Percentiles rank a stretch among this genome's conserved stretches.
These are phyloP conservation scores for Stagonosporopsis cucurbitacearum DNA, from an alignment of 2,329 filamentous ascomycete species.

Conservation along the genomic window DNA sequence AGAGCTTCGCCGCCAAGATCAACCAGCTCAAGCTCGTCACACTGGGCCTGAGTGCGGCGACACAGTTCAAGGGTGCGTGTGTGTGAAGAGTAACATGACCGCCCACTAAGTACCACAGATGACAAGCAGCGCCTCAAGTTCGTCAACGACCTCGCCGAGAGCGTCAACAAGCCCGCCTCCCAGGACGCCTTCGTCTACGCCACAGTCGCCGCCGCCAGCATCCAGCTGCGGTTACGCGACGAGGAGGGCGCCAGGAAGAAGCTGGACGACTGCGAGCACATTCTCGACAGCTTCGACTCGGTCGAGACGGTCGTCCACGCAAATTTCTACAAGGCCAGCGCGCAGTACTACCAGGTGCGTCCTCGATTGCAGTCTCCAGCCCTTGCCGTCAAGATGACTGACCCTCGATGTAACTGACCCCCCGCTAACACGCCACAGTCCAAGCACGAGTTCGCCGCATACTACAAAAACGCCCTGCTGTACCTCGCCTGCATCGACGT, in stretches of 20 bases:
- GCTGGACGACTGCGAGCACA: slow-evolving; percentile 83
- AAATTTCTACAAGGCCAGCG: slow-evolving; percentile 93
- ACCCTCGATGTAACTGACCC: too few relatives aligned
- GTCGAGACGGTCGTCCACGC: slow-evolving; percentile 96
- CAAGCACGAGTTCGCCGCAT: slow-evolving; percentile 91
- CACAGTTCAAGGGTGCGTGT: slow-evolving; percentile 75
- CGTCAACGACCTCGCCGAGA: slow-evolving; percentile 80
- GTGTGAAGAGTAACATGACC: too few relatives aligned
- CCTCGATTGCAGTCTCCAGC: too few relatives aligned
- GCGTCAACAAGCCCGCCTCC: slow-evolving; percentile 89
- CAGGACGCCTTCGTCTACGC: slow-evolving; percentile 97
- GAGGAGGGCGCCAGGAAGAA: slow-evolving; percentile 84
- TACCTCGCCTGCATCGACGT: slow-evolving; percentile 97
- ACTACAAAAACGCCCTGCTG: slow-evolving; percentile 96
- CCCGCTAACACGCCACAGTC: slow-evolving; percentile 52
- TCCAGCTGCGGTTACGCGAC: slow-evolving; percentile 81
- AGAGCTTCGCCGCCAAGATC: slow-evolving; percentile 97
- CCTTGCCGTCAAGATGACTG: too few relatives aligned
- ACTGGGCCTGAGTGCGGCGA: slow-evolving; percentile 83
- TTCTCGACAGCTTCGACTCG: slow-evolving; percentile 89
- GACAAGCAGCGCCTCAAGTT: slow-evolving; percentile 86
- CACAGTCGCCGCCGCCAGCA: slow-evolving; percentile 84
- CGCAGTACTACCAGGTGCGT: slow-evolving; percentile 83
- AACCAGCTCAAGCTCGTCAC: slow-evolving; percentile 98
- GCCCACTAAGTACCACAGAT: slow-evolving; percentile 62